phyloP scores from a whole-genome alignment of 1,284 basidiomycete genomes.

The Cutaneotrichosporon cutaneum region DNA sequence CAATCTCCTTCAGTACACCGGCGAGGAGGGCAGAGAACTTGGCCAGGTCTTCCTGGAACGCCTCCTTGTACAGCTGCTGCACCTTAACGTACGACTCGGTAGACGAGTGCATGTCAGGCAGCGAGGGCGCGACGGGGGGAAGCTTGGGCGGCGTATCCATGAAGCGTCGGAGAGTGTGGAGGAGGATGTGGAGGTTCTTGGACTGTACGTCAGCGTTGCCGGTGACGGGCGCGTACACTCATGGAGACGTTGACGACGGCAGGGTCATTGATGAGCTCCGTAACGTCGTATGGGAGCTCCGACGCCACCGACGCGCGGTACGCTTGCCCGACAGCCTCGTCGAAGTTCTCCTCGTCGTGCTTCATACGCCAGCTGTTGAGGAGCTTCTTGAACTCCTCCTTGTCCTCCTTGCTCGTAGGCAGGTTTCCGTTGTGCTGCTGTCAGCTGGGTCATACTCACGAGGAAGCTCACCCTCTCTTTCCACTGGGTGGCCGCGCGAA shows the following conservation, averaged over 20 bases:
- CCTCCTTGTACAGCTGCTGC: constrained; percentile 50
- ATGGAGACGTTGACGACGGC: constrained; percentile 54
- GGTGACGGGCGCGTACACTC: constrained; percentile 37
- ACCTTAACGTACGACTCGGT: constrained; percentile 66
- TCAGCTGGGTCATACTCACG: constrained; percentile 1
- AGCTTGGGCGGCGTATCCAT: constrained; percentile 55
- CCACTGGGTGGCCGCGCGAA: constrained; percentile 79
- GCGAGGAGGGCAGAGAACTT: constrained; percentile 46
- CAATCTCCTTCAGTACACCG: constrained; percentile 37
- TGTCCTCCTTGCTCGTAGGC: constrained; percentile 61
- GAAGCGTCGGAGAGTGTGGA: constrained; percentile 69
- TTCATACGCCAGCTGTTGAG: constrained; percentile 55
- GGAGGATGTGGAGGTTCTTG: constrained; percentile 79
- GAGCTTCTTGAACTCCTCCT: constrained; percentile 71
- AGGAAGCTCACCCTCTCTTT: constrained; percentile 54
- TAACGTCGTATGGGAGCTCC: constrained; percentile 66
- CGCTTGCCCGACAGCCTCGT: constrained; percentile 81
- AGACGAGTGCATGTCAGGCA: constrained; percentile 96
- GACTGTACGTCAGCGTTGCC: constrained; percentile 42
- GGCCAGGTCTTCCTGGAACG: constrained; percentile 43
- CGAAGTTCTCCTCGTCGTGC: constrained; percentile 91
- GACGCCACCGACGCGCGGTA: constrained; percentile 71
- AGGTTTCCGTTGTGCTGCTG: constrained; percentile 35
- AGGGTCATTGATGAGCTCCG: constrained; percentile 65
- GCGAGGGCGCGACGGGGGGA: constrained; percentile 63